Conservation (phyloP, 768 basidiomycete species). For the Pisolithus microcarpus region DNA sequence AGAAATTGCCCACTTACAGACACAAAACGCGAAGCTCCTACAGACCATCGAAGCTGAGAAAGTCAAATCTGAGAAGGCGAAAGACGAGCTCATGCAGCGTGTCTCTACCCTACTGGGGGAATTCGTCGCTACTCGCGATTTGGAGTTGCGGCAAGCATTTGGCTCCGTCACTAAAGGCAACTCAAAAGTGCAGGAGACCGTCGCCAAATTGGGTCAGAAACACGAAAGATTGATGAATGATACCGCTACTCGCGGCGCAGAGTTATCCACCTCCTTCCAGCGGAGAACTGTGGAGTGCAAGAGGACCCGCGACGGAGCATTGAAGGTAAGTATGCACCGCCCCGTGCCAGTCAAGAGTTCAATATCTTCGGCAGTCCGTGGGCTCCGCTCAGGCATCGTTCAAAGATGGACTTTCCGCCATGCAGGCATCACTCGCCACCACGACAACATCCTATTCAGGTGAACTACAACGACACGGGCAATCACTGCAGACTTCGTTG, state of each 20-base stretch:
- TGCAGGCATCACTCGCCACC: constrained; percentile 38
- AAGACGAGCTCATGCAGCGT: constrained; percentile 67
- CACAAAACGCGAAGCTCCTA: constrained; percentile 62
- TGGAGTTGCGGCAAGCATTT: constrained; percentile 53
- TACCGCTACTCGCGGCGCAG: constrained; percentile 35
- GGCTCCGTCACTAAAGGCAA: constrained; percentile 50
- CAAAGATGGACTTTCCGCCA: constrained; percentile 35
- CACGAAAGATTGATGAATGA: constrained; percentile 42
- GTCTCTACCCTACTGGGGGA: constrained; percentile 66
- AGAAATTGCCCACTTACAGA: constrained; percentile 55
- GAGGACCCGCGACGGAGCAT: constrained; percentile 47
- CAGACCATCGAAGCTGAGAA: constrained; percentile 62
- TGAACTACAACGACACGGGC: constrained; percentile 44
- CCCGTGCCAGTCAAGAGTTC: constrained; percentile 1
- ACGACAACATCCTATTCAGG: constrained; percentile 46
- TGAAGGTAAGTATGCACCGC: constrained; percentile 40
- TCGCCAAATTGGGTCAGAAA: constrained; percentile 40
- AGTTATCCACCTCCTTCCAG: constrained; percentile 36
- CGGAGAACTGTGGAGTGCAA: constrained; percentile 45
- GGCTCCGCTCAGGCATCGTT: constrained; percentile 34
- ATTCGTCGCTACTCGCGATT: constrained; percentile 64
- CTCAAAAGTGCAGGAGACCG: constrained; percentile 42
- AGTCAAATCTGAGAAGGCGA: constrained; percentile 56
- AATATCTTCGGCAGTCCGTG: constrained; percentile 32
- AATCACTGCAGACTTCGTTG: constrained; percentile 37